These are phyloP conservation scores for Bipolaris cookei DNA, from an alignment of 2,329 filamentous ascomycete genomes.

Conservation along the genomic window DNA sequence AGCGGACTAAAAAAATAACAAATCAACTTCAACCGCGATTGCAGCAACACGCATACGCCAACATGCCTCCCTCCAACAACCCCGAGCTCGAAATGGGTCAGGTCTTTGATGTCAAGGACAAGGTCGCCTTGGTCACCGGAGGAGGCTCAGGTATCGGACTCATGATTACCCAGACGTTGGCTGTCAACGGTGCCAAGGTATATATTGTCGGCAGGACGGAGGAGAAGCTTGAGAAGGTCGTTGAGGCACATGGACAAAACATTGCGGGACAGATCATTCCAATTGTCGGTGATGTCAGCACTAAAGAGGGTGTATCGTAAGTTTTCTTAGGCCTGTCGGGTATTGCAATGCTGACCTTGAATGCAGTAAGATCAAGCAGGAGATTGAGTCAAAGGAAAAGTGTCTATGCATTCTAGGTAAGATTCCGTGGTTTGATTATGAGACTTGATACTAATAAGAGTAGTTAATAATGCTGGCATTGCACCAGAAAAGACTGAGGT, in stretches of 20 bases:
- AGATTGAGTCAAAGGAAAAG: constrained; percentile 54
- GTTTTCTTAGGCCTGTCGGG: not conserved
- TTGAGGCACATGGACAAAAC: constrained; percentile 52
- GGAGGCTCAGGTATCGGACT: constrained; percentile 57
- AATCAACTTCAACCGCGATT: constrained; percentile 19
- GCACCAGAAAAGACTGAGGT: constrained; percentile 47
- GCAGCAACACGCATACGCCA: constrained; percentile 24
- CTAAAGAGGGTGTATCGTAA: constrained; percentile 53
- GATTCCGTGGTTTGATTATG: constrained; percentile 49
- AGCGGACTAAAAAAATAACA: constrained; percentile 20
- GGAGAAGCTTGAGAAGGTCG: constrained; percentile 57
- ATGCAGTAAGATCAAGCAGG: constrained; percentile 48
- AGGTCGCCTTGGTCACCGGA: constrained; percentile 53
- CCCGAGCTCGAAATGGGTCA: constrained; percentile 39
- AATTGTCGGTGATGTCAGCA: constrained; percentile 53
- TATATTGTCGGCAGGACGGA: constrained; percentile 57
- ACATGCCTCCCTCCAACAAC: constrained; percentile 44
- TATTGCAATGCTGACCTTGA: constrained; percentile 5
- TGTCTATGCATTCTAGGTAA: constrained; percentile 53
- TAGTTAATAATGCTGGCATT: constrained; percentile 53
- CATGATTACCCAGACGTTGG: constrained; percentile 56
- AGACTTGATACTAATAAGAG: constrained; percentile 40
- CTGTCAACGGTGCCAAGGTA: constrained; percentile 56
- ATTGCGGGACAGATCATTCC: constrained; percentile 57
- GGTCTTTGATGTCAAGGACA: constrained; percentile 49